These are phyloP conservation scores for Usnea hakonensis DNA, from an alignment of 495 filamentous ascomycete genomes.

Conservation along the genomic window DNA sequence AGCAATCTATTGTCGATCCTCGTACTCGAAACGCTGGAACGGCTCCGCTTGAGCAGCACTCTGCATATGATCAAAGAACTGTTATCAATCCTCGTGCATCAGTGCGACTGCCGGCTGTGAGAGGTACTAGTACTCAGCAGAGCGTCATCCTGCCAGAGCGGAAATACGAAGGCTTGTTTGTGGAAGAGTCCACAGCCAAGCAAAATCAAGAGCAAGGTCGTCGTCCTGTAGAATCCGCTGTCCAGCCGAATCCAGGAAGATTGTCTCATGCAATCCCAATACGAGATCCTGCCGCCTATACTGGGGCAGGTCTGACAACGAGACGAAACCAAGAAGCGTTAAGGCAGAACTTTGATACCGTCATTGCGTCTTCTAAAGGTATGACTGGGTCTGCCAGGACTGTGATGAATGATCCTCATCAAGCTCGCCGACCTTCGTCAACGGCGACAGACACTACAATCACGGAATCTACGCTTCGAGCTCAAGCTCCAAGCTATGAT, in stretches of 20 bases:
- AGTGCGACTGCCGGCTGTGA: constrained; percentile 1
- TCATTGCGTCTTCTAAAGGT: not conserved
- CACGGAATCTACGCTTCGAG: not conserved
- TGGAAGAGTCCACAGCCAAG: not conserved
- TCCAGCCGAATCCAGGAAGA: not conserved
- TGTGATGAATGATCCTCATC: not conserved
- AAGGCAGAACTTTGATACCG: not conserved
- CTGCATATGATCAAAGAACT: not conserved
- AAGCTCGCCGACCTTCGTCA: not conserved
- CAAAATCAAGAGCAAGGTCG: not conserved
- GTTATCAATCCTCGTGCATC: not conserved
- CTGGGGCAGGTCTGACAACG: not conserved
- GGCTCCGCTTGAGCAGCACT: not conserved
- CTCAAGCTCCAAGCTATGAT: constrained; percentile 1
- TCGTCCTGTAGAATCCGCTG: not conserved
- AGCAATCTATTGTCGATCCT: not conserved
- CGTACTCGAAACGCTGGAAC: not conserved
- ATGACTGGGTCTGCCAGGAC: not conserved
- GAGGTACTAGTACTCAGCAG: not conserved
- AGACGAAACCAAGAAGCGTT: constrained; percentile 5
- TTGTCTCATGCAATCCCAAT: not conserved
- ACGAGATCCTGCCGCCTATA: constrained; percentile 8
- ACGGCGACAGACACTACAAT: not conserved
- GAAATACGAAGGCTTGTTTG: not conserved
- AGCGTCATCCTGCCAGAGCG: not conserved